Conservation (phyloP, 768 basidiomycete species). For the Boletus patriciae region DNA sequence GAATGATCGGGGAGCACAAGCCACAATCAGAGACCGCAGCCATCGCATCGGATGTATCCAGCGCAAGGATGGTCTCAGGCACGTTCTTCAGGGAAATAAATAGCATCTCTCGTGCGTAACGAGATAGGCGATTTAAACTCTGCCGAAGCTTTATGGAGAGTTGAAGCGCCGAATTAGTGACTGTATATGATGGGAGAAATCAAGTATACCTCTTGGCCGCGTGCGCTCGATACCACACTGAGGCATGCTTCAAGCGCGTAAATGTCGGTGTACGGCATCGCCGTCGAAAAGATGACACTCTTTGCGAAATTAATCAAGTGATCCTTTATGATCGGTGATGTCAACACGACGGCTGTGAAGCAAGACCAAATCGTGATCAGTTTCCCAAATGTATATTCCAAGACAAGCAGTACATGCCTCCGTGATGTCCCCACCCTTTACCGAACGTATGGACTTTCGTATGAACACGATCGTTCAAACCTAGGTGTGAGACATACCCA, state of each 20-base stretch:
- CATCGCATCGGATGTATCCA: background rate
- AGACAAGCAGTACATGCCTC: constrained; percentile 4
- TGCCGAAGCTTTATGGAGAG: constrained; percentile 15
- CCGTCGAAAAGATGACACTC: constrained; percentile 23
- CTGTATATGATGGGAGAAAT: background rate
- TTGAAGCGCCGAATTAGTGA: background rate
- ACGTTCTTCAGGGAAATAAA: background rate
- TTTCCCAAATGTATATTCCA: too few species aligned
- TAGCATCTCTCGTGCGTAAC: constrained; percentile 16
- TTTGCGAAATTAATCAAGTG: constrained; percentile 24
- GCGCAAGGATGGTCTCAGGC: constrained; percentile 6
- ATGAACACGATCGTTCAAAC: constrained; percentile 42
- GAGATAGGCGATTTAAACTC: constrained; percentile 4
- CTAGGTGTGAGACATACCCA: constrained; percentile 44
- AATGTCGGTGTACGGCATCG: constrained; percentile 21
- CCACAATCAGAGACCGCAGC: background rate
- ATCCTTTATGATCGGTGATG: constrained; percentile 15
- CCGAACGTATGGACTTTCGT: constrained; percentile 55
- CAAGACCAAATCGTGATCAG: background rate
- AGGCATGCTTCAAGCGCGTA: constrained; percentile 45
- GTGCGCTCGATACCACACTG: constrained; percentile 9
- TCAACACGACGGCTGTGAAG: constrained; percentile 19
- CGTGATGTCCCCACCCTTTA: constrained; percentile 35
- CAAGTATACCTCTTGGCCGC: constrained; percentile 20
- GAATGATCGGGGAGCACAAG: constrained; percentile 22